Base-by-base conservation (phyloP, 2,329 filamentous ascomycete species). In the Paraphoma sp. region DNA sequence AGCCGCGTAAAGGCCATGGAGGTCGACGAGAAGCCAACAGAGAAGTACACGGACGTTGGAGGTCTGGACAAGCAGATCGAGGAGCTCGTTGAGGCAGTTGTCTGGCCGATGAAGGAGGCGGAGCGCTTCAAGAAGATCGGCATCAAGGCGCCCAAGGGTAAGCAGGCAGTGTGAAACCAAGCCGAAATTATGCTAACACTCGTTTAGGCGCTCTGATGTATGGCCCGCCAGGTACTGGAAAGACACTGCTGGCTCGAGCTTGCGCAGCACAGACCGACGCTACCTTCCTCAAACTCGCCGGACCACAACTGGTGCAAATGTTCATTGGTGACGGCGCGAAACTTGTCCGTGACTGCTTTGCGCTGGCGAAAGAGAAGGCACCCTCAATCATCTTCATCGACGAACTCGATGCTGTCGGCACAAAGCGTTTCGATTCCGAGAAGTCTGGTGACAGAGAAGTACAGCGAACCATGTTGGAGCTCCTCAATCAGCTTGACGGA, bases 1-100 rank as follows among this genome's bases (percentile, higher is more conserved):
- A 98, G 94, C 81, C 88, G 95, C 78, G 95, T 99, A 65, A 99
- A 99, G 83, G 96, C 96, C 36, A 99, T 99, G 95, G 96, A 99
- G 82, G 95, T 99, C 7, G 95, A 99, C 72, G 96, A 99, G 85
- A 99, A 99, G 84, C 96, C 95, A 9, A 98, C 93, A 40, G 95
- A 99, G 80, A 97, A 98, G 81, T 99, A 99, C 82, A 95, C 89
- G 52, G 95, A 99, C 81, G 96, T 99, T 12, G 95, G 95, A 80
- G 95, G 95, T 49, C 80, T 99, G 70, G 93, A 97, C 80, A 99
- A 99, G 82, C 95, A 99, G 83, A 99, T 99, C 74, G 94, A 97
- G 78, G 96, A 99, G 81, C 86, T 99, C 52, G 93, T 99, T 8
- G 95, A 99, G 82, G 95, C 95, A 53, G 95, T 99, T 48, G 95